phyloP scores from a whole-genome alignment of 495 filamentous ascomycete species.

The Aspergillus mulundensis region DNA sequence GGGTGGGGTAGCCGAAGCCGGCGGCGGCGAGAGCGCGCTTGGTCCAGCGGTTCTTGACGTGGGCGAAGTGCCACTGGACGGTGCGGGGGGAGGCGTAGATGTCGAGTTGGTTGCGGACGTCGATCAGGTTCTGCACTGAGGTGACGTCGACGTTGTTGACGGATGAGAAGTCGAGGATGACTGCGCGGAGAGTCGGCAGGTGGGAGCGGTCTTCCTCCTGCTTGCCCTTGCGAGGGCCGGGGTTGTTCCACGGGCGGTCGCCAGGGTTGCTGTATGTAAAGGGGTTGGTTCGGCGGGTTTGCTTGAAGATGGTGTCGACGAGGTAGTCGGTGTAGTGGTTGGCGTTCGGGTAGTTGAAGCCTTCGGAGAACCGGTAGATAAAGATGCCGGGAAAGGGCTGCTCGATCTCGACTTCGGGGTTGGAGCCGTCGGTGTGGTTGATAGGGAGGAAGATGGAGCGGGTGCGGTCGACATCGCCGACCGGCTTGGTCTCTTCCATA shows the following conservation, averaged over 20 bases:
- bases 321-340: conserved; percentile 86
- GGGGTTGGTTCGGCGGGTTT: conserved; percentile 75
- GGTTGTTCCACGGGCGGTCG: conserved; percentile 95
- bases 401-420: conserved; percentile 74
- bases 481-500: conserved; percentile 58
- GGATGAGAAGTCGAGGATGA: conserved; percentile 92
- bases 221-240: conserved; percentile 66
- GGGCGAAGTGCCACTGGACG: conserved; percentile 95
- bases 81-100: conserved; percentile 75
- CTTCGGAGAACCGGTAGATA: conserved; percentile 96
- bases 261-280: conserved; percentile 59
- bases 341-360: conserved; percentile 94
- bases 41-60: conserved; percentile 95
- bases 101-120: conserved; percentile 96
- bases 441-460: conserved; percentile 90
- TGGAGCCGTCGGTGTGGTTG: conserved; percentile 82
- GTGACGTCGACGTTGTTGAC: conserved; percentile 97
- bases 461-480: conserved; percentile 32
- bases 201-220: conserved; percentile 43
- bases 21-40: conserved; percentile 90
- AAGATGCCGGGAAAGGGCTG: conserved; percentile 91
- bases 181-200: conserved; percentile 76
- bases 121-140: conserved; percentile 90
- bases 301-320: conserved; percentile 64
- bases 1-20: conserved; percentile 86